phyloP scores from a whole-genome alignment of 2,329 filamentous ascomycete species.

The Lithohypha guttulata region DNA sequence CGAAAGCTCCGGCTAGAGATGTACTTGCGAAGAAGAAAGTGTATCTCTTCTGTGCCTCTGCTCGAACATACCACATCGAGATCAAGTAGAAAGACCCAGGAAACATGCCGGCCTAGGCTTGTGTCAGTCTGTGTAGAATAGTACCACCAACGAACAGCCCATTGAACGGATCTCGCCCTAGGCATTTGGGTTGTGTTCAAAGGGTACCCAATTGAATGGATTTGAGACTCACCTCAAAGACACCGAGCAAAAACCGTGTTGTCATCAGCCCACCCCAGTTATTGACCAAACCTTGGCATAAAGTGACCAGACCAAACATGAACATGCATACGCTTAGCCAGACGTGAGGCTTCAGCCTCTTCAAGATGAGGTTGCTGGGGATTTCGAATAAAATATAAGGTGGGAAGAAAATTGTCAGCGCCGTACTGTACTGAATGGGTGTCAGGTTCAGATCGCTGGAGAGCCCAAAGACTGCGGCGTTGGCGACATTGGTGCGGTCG shows the following conservation, averaged over 20 bases:
- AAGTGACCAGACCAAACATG: slow-evolving; percentile 63
- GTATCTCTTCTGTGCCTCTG: slow-evolving; percentile 82
- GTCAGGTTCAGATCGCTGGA: slow-evolving; percentile 50
- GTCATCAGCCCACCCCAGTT: slow-evolving; percentile 68
- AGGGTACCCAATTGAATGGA: too few relatives aligned
- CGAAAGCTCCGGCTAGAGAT: slow-evolving; percentile 51
- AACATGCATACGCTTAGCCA: slow-evolving; percentile 80
- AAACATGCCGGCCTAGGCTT: slow-evolving; percentile 3
- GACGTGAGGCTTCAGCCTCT: slow-evolving; percentile 53
- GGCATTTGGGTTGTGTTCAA: too few relatives aligned
- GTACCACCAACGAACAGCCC: too few relatives aligned
- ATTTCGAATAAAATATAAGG: slow-evolving; percentile 56
- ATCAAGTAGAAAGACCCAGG: slow-evolving; percentile 26
- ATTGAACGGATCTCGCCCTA: too few relatives aligned
- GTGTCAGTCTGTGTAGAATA: too few relatives aligned
- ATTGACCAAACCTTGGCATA: slow-evolving; percentile 64
- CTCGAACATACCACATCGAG: slow-evolving; percentile 68
- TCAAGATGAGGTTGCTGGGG: slow-evolving; percentile 61
- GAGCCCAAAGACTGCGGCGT: slow-evolving; percentile 59
- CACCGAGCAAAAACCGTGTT: slow-evolving; percentile 75
- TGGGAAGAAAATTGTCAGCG: slow-evolving; percentile 70
- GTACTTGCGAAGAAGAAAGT: slow-evolving; percentile 82
- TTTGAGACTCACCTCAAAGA: slow-evolving; percentile 59
- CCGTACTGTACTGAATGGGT: slow-evolving; percentile 58
- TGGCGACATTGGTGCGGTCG: slow-evolving; percentile 63